Percentiles rank a stretch among this genome's conserved stretches.
Evolutionary conservation across 768 basidiomycete genomes (phyloP).

Genomic region (Boletus patriciae): DNA sequence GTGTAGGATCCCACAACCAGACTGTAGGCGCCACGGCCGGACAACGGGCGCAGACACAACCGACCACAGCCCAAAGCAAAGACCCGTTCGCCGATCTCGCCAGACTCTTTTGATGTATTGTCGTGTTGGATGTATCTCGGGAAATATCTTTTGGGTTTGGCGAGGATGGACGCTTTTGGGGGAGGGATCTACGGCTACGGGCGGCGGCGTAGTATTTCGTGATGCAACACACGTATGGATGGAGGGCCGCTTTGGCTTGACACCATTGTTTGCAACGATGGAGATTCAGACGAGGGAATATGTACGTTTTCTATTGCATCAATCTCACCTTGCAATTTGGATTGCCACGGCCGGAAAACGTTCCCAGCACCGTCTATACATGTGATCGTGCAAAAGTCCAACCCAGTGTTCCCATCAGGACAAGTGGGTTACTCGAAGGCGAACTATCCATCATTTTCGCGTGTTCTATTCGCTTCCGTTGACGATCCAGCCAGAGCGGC

Average conservation of each 20-base stretch:
- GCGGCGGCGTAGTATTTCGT: not conserved
- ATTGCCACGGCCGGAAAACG: not conserved
- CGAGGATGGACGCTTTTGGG: conserved; percentile 3
- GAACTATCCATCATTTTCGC: not conserved
- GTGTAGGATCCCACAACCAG: conserved; percentile 1
- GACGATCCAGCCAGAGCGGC: not conserved
- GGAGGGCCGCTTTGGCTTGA: too few relatives aligned
- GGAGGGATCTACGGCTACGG: not conserved
- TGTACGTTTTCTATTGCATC: conserved; percentile 11
- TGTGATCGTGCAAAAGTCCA: not conserved
- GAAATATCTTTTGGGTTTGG: not conserved
- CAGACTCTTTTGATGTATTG: conserved; percentile 58
- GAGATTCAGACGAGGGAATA: not conserved
- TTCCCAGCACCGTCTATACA: not conserved
- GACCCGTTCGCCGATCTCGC: conserved; percentile 86
- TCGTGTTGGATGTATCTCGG: not conserved
- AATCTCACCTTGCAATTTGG: conserved; percentile 9
- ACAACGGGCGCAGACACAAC: conserved; percentile 26
- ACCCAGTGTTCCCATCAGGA: not conserved
- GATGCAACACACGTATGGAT: not conserved
- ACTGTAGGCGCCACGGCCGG: conserved; percentile 4
- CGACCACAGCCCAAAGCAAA: conserved; percentile 43
- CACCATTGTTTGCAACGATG: not conserved
- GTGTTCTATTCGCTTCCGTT: not conserved
- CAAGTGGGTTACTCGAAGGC: not conserved